Base-by-base conservation (phyloP, 441 rosid species). In the Populus hybrid region DNA sequence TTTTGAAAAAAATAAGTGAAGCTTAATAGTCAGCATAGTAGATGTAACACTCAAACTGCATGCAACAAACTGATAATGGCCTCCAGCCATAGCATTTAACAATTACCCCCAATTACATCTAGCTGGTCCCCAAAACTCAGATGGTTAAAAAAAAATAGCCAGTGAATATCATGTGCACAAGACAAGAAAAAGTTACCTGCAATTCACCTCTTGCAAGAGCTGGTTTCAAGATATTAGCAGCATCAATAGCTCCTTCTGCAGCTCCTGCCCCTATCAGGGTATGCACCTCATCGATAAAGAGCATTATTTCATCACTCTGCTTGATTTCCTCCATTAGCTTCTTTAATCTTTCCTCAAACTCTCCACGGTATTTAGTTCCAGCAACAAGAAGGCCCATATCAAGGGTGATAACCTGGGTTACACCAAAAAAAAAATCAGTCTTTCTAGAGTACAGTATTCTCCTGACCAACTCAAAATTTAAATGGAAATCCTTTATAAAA, bases 231-330 rank as follows among this genome's bases (percentile, higher is more conserved):
- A 88, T 88, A 63, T 87, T 87, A 16, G 92, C 91, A 40, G 92
- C 91, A 82, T 88, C 91, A 73, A 86, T 81, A 4, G 88, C 88
- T 53, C 84, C 83, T 71, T 84, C 89, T 21, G 82, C 88, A 50
- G 87, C 88, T 3, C 90, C 92, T 4, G 90, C 88, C 69, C 88
- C 90, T 57, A 88, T 87, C 12, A 89, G 76, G 9, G 88, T 88
- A 68, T 89, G 93, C 77, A 89, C 84, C 79, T 88, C 90, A 76
- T 89, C 93, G 64, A 89, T 88, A 66, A 88, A 89, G n/a, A 88
- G 84, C 64, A 88, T 88, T 4, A 88, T 85, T 42, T 77, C 89
- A 75, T 85, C 82, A 74, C 90, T 89, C 50, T 82, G 88, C 74
- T 83, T 86, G 50, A 88, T 85, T 84, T 89, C 91, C 75, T 88